Conservation (phyloP, 257 asterid species). For the Coffea eugenioides region DNA sequence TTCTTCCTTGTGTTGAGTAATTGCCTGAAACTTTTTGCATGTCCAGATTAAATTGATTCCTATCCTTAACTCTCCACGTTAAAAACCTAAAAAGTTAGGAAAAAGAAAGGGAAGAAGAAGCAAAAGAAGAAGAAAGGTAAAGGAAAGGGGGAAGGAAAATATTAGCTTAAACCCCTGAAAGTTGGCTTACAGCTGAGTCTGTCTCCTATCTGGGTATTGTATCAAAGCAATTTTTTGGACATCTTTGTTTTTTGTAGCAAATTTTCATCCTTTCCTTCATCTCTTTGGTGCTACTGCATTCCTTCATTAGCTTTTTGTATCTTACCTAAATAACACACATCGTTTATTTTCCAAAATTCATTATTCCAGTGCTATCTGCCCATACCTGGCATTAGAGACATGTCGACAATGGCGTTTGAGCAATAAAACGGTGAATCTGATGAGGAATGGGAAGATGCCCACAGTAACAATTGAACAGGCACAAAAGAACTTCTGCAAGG, state of each 20-base stretch:
- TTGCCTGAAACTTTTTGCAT: not conserved
- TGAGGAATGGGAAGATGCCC: constrained; percentile 99
- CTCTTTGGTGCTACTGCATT: not conserved
- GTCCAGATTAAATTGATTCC: not conserved
- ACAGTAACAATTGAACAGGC: constrained; percentile 97
- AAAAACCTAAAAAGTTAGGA: not conserved
- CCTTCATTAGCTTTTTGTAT: not conserved
- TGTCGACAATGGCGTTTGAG: constrained; percentile 99
- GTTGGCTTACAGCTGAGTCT: not conserved
- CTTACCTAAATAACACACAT: not conserved
- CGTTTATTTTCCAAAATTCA: not conserved
- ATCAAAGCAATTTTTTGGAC: not conserved
- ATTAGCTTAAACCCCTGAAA: not conserved
- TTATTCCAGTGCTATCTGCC: constrained; percentile 81
- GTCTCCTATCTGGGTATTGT: not conserved
- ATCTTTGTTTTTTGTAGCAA: not conserved
- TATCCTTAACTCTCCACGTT: not conserved
- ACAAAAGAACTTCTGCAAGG: constrained; percentile 95
- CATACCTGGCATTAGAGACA: constrained; percentile 95
- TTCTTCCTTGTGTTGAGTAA: no score
- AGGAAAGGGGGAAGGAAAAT: not conserved
- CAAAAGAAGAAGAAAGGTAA: not conserved
- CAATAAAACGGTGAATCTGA: constrained; percentile 92
- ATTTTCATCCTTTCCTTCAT: not conserved
- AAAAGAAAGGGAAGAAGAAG: not conserved